Evolutionary conservation across 176 grass and related monocot species (phyloP), one percentile per base, ranked within the genome.

Genomic region (Oryza australiensis): DNA sequence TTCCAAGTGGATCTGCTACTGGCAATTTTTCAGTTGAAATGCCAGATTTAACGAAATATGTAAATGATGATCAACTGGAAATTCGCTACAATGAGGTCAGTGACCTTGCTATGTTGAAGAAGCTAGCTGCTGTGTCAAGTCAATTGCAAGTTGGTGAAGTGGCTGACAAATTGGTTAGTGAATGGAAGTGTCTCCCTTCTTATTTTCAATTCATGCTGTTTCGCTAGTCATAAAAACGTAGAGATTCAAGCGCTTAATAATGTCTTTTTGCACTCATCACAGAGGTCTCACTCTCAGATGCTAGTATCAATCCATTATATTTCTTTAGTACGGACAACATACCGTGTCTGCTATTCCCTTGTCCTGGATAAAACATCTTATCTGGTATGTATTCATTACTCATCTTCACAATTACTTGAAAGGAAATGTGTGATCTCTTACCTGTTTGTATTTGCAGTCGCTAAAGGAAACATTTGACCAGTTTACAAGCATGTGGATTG

Each of bases 401-500:
- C 35, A 85, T 62, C 23, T 33, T 43, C 55, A 83, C 75, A 12
- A 35, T 42, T 69, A 24, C 12, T 45, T 34, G 29, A 70, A 45
- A 45, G 35, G 30, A 70, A 78, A 66, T 18, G 62, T 40, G 77
- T 41, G 26, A 12, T 90, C 23, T 73, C 72, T 72, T 76, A 87
- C 26, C n/a, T 45, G 57, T 80, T 78, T 88, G 27, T 86, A 26
- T 79, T 88, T 74, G 22, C 83, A 98, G 95, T 88, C 86, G 14
- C 59, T 98, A 74, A 88, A 91, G 70, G 85, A 78, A 12, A 82
- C 79, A 43, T 94, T 98, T 74, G 87, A 93, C 68, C 85, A 94
- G 60, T 98, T 98, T 79, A 87, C 91, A 64, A 88, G 82, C 70
- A 87, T 88, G 73, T 98, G 95, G 95, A 29, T 91, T 67, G 67